Conservation (phyloP, 257 asterid genomes). For the Euphrasia confusa region DNA sequence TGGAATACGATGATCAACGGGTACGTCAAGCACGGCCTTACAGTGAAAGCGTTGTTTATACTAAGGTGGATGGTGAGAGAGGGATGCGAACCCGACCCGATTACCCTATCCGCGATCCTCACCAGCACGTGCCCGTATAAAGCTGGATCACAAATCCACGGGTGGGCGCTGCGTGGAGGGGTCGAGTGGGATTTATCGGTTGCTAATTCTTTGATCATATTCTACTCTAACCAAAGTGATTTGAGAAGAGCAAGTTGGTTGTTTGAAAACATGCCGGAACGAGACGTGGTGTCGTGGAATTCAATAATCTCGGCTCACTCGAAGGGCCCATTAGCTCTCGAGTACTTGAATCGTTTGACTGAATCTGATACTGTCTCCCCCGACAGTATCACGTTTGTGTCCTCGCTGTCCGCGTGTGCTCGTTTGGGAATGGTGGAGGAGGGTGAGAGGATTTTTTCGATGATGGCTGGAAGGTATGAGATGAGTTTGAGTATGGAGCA, state of each 20-base stretch:
- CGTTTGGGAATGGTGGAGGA: conserved; percentile 53
- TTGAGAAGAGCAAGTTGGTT: conserved; percentile 39
- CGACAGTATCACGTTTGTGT: conserved; percentile 59
- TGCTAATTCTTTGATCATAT: conserved; percentile 55
- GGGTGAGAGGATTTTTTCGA: conserved; percentile 47
- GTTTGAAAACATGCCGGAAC: conserved; percentile 52
- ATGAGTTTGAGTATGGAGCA: conserved; percentile 67
- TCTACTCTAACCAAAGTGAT: conserved; percentile 40
- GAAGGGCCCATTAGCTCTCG: conserved; percentile 42
- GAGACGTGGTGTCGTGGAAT: conserved; percentile 78
- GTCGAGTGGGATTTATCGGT: conserved; percentile 45
- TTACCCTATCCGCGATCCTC: conserved; percentile 54
- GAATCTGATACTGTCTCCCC: conserved; percentile 34
- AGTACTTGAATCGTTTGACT: conserved; percentile 51
- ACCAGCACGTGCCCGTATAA: conserved; percentile 26
- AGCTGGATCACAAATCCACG: conserved; percentile 58
- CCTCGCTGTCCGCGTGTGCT: conserved; percentile 63
- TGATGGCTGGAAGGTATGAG: conserved; percentile 45
- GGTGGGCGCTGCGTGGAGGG: conserved; percentile 61
- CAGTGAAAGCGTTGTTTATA: conserved; percentile 37
- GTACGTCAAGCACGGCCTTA: conserved; percentile 55
- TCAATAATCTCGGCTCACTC: conserved; percentile 75
- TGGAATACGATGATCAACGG: conserved; percentile 84
- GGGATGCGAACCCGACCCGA: conserved; percentile 50
- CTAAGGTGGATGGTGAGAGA: conserved; percentile 41